A percentile compares a stretch with the other conserved stretches of the same genome.
Evolutionary conservation across 2,329 filamentous ascomycete species (phyloP).

Genomic region (Verticillium klebahnii): DNA sequence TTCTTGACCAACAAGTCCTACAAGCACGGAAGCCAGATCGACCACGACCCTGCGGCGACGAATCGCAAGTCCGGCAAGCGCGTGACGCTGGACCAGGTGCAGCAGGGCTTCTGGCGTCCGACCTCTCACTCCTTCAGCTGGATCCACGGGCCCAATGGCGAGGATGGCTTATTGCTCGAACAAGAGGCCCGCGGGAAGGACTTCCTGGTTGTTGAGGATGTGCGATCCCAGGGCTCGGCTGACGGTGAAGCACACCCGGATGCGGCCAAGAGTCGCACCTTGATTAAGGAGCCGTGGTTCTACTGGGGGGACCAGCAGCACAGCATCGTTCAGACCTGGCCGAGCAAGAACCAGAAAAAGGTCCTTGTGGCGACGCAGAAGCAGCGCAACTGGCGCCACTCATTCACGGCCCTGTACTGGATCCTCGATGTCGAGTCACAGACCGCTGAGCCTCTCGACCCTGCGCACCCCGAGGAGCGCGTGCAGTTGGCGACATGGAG

Average conservation of each 20-base stretch:
- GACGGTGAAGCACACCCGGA: constrained; percentile 26
- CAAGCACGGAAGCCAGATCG: constrained; percentile 55
- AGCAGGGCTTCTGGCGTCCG: constrained; percentile 61
- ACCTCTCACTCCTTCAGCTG: constrained; percentile 64
- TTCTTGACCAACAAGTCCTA: constrained; percentile 65
- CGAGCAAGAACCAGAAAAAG: constrained; percentile 79
- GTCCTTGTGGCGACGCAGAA: constrained; percentile 74
- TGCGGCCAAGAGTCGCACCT: constrained; percentile 51
- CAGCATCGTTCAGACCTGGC: constrained; percentile 59
- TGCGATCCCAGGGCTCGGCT: constrained; percentile 38
- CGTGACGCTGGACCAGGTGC: constrained; percentile 68
- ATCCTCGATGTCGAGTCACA: constrained; percentile 86
- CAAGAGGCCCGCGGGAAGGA: constrained; percentile 58
- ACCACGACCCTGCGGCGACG: constrained; percentile 66
- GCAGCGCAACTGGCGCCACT: constrained; percentile 83
- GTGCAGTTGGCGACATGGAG: constrained; percentile 89
- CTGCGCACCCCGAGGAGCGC: constrained; percentile 55
- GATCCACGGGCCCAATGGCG: constrained; percentile 68
- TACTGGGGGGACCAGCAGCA: constrained; percentile 51
- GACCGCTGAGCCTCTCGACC: constrained; percentile 70
- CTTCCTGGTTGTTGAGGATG: constrained; percentile 83
- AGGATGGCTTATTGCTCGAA: constrained; percentile 84
- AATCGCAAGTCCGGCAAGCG: constrained; percentile 62
- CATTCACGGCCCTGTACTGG: constrained; percentile 82
- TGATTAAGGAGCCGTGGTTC: constrained; percentile 71